Evolutionary conservation across 805 yeast species (phyloP), one percentile per base, ranked within the genome.

Genomic region (Isabelozyma rhagii): DNA sequence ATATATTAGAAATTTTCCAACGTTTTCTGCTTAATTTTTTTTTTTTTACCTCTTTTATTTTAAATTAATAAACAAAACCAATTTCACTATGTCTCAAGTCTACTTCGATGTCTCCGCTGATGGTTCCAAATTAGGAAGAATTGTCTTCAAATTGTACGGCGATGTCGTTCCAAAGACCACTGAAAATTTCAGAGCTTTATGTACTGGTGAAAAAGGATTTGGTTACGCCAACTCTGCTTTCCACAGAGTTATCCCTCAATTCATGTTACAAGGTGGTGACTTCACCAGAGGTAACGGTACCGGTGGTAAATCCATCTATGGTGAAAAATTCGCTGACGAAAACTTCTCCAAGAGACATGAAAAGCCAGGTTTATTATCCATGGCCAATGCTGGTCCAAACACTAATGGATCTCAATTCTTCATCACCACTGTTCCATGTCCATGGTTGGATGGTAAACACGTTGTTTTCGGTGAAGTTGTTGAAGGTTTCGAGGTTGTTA

Each of bases 161-260:
- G 75, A 73, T 49, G 86, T 78, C 61, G 77, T 72, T 34, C 93
- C 93, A 71, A 85, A 85, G 79, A 86, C 92, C 47, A 79, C 88
- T 59, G 90, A 84, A 71, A 86, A 86, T 73, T 86, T 86, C 81
- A 81, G 88, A 77, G 90, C 91, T 50, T 71, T 86, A 61, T 82
- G 87, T 68, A 86, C 97, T 55, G 97, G 97, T 61, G 97, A 89
- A 78, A 87, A 90, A 82, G 98, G 97, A 54, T 88, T 77, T 64
- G 97, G 97, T 53, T 91, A 85, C 82, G 84, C 85, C 68, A 81
- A 79, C 63, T 88, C 96, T 45, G 78, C 84, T 58, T 92, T 93
- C 94, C 97, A 92, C 89, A 87, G 97, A 79, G 96, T 92, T 58
- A 91, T 91, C 66, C 97, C 97, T 58, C 84, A 87, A 72, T 92